Conservation (phyloP, 495 filamentous ascomycete species). For the Tuber magnatum region DNA sequence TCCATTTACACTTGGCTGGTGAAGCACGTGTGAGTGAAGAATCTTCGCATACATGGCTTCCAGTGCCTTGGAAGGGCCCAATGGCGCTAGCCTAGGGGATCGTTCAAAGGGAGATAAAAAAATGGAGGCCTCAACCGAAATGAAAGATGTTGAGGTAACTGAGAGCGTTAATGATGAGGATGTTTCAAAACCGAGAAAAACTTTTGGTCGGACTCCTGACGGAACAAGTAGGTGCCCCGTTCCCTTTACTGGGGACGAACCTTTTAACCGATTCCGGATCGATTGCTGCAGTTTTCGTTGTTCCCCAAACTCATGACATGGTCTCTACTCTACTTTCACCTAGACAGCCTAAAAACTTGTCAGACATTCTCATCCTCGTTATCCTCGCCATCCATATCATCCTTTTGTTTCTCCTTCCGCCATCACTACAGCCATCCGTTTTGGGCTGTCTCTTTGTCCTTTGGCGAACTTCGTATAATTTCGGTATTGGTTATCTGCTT, state of each 20-base stretch:
- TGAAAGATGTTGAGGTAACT: background rate
- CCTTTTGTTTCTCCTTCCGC: conserved; percentile 63
- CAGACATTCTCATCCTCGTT: conserved; percentile 74
- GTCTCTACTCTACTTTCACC: conserved; percentile 93
- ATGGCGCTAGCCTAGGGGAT: conserved; percentile 28
- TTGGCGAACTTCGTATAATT: conserved; percentile 88
- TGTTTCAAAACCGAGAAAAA: conserved; percentile 30
- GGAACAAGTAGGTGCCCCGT: conserved; percentile 62
- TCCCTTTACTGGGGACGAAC: background rate
- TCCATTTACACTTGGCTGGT: conserved; percentile 7
- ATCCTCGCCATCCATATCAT: conserved; percentile 67
- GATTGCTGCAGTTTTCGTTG: conserved; percentile 68
- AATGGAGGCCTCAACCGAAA: conserved; percentile 6
- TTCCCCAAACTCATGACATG: conserved; percentile 97
- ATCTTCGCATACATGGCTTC: conserved; percentile 23
- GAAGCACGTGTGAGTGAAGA: conserved; percentile 6
- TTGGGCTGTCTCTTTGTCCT: conserved; percentile 79
- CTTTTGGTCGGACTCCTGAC: conserved; percentile 80
- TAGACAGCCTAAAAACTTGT: conserved; percentile 88
- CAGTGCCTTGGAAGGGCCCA: conserved; percentile 21
- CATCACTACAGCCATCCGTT: conserved; percentile 58
- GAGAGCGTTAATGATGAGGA: conserved; percentile 17
- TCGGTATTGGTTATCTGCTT: conserved; percentile 84
- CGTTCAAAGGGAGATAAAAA: conserved; percentile 12
- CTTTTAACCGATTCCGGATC: conserved; percentile 5